Evolutionary conservation across 2,329 filamentous ascomycete genomes (phyloP).

Genomic region (Pseudogymnoascus sp.): DNA sequence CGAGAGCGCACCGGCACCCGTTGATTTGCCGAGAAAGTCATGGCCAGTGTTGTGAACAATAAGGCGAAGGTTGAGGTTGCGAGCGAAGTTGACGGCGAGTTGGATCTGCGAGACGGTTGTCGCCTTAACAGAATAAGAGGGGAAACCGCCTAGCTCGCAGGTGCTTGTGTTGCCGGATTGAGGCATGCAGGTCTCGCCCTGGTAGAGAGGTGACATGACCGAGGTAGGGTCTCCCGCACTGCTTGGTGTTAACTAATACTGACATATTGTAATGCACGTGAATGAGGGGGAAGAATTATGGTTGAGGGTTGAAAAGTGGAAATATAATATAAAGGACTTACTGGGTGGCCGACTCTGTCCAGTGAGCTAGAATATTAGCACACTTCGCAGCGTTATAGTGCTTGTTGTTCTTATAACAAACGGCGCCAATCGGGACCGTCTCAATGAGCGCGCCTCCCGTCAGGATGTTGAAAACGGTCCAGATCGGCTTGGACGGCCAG

Average conservation of each 20-base stretch:
- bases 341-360: conserved; percentile 33
- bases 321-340: conserved; percentile 13
- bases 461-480: conserved; percentile 41
- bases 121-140: conserved; percentile 30
- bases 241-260: conserved; percentile 27
- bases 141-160: conserved; percentile 5
- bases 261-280: not conserved
- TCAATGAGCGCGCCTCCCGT: conserved; percentile 37
- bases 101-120: conserved; percentile 38
- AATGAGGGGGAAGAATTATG: conserved; percentile 20
- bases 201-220: conserved; percentile 43
- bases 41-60: conserved; percentile 39
- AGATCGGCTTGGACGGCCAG: conserved; percentile 43
- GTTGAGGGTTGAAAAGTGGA: conserved; percentile 16
- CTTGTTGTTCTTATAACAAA: conserved; percentile 13
- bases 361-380: conserved; percentile 23
- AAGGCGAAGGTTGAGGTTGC: conserved; percentile 35
- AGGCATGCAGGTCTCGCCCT: conserved; percentile 33
- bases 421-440: conserved; percentile 15
- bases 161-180: conserved; percentile 15
- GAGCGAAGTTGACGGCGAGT: conserved; percentile 35
- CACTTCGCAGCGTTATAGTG: conserved; percentile 12
- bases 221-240: conserved; percentile 35
- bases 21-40: conserved; percentile 41
- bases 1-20: conserved; percentile 39